Conservation (phyloP, 495 filamentous ascomycete genomes). For the Acidiella bohemica region DNA sequence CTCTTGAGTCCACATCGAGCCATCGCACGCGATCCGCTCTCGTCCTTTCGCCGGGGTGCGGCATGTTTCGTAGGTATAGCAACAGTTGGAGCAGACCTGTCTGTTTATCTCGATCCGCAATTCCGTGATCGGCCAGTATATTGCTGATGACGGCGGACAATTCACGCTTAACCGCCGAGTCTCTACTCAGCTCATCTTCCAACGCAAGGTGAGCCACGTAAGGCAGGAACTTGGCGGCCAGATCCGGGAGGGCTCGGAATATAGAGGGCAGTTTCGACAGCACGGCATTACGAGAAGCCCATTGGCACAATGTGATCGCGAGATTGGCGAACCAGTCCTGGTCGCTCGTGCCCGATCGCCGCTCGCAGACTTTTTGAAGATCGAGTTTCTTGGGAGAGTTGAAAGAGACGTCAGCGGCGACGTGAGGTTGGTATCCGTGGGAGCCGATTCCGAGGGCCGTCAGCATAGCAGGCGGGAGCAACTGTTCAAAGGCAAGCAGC, state of each 20-base stretch:
- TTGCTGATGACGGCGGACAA: conserved; percentile 4
- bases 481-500: conserved; percentile 17
- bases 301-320: conserved; percentile 23
- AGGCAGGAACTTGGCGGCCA: conserved; percentile 60
- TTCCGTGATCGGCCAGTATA: neutral
- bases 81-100: conserved; percentile 60
- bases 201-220: conserved; percentile 37
- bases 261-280: conserved; percentile 50
- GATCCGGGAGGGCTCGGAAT: conserved; percentile 45
- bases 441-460: conserved; percentile 5
- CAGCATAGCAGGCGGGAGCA: conserved; percentile 10
- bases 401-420: neutral
- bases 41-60: conserved; percentile 57
- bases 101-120: conserved; percentile 6
- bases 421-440: conserved; percentile 9
- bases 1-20: conserved; percentile 68
- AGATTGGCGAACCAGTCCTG: conserved; percentile 5
- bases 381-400: too few species aligned
- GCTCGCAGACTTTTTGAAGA: too few species aligned
- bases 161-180: neutral
- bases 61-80: conserved; percentile 77
- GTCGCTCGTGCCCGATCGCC: too few species aligned
- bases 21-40: conserved; percentile 66
- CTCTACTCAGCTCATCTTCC: conserved; percentile 2
- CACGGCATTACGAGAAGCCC: conserved; percentile 48